These are phyloP conservation scores for Plectosphaerella sp. DNA, from an alignment of 2,329 filamentous ascomycete species.

Conservation along the genomic window DNA sequence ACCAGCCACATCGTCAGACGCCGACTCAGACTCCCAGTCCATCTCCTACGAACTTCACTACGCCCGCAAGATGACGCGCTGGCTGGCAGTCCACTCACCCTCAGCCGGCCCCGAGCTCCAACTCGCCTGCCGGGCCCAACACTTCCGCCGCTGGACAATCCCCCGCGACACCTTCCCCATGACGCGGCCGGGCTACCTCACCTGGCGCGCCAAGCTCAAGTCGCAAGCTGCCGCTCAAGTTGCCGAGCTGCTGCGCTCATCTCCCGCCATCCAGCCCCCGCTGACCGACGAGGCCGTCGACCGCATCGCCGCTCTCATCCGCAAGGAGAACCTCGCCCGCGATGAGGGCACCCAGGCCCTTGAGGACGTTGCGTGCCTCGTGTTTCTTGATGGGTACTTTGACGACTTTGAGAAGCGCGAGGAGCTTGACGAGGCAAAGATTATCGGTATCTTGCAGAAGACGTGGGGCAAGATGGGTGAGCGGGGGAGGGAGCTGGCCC, in stretches of 20 bases:
- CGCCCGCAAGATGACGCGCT: conserved; percentile 72
- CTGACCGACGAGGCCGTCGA: conserved; percentile 47
- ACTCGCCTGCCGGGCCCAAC: conserved; percentile 77
- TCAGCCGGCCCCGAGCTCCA: conserved; percentile 62
- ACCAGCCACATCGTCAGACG: conserved; percentile 27
- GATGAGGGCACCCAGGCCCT: conserved; percentile 65
- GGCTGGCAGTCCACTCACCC: conserved; percentile 59
- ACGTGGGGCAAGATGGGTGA: conserved; percentile 74
- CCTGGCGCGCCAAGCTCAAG: conserved; percentile 74
- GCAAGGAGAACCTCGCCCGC: conserved; percentile 68
- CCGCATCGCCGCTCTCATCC: conserved; percentile 65
- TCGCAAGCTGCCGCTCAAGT: conserved; percentile 53
- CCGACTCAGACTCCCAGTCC: conserved; percentile 30
- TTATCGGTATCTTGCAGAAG: conserved; percentile 65
- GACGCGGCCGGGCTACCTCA: conserved; percentile 71
- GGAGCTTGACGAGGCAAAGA: conserved; percentile 70
- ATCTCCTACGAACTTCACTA: conserved; percentile 80
- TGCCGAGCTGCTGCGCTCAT: conserved; percentile 48
- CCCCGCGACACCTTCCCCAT: conserved; percentile 69
- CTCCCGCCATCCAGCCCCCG: conserved; percentile 27
- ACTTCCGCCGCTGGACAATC: conserved; percentile 79
- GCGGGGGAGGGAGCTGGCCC: conserved; percentile 57
- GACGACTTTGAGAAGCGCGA: conserved; percentile 69
- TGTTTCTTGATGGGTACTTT: conserved; percentile 84
- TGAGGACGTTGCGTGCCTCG: conserved; percentile 82